Conservation (phyloP, 257 asterid genomes). For the Solanum pennellii region DNA sequence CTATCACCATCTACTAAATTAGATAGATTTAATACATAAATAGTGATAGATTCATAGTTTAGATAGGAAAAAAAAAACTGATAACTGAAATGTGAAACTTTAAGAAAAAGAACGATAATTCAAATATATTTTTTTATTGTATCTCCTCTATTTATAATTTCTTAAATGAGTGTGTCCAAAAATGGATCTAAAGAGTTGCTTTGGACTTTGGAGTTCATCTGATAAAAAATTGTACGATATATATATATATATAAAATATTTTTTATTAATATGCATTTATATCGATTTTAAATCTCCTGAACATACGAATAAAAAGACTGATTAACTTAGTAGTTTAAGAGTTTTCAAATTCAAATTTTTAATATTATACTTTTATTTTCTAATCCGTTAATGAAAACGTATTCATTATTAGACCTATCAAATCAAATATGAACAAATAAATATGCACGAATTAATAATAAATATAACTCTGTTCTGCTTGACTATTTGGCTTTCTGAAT, state of each 20-base stretch:
- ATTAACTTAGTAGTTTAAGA: too few species aligned
- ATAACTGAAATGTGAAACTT: too few species aligned
- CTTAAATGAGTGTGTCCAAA: background rate
- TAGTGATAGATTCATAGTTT: too few species aligned
- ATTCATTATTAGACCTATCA: background rate
- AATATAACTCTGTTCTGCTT: background rate
- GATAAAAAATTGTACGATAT: too few species aligned
- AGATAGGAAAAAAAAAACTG: too few species aligned
- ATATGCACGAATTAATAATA: background rate
- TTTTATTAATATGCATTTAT: too few species aligned
- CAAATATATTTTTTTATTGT: background rate
- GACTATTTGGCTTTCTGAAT: background rate
- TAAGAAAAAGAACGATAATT: background rate
- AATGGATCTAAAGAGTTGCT: background rate
- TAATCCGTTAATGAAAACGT: fast-evolving
- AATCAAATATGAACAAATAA: background rate
- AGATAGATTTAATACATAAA: background rate
- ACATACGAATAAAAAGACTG: too few species aligned
- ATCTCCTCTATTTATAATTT: background rate
- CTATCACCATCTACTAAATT: background rate
- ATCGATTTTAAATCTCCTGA: fast-evolving
- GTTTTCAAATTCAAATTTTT: too few species aligned
- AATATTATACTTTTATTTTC: too few species aligned
- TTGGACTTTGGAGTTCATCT: fast-evolving
- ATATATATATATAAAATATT: too few species aligned